Evolutionary conservation across 805 yeast genomes (phyloP), one percentile per base, ranked within the genome.

Genomic region (Nakazawaea holstii): DNA sequence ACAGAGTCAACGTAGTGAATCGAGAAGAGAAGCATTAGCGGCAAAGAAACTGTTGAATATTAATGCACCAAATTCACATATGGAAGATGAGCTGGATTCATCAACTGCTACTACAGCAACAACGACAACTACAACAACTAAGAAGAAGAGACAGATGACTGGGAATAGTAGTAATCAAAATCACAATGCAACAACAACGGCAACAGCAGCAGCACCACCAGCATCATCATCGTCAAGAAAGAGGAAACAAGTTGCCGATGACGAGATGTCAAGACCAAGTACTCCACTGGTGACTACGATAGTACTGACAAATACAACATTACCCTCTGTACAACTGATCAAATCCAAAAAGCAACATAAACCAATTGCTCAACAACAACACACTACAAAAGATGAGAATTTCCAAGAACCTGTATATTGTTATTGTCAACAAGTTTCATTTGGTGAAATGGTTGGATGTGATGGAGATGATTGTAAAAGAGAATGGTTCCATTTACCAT

Each of bases 381-480:
- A 29, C 33, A 29, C 47, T 47, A 4, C 35, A 45, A 28, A 50
- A 46, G 53, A 44, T 20, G 53, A 65, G 48, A 68, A 63, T 27
- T 65, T 61, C 41, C 73, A 72, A 20, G 97, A 91, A 59, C 96
- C 95, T 0, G 79, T 90, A 2, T 92, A 92, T 63, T 94, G 99
- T 65, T 91, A 92, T 68, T 94, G 99, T 68, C 88, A 90, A 62
- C 97, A 91, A 62, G 96, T 91, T 0, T 92, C 97, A 4, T 94
- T 87, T 61, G 99, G 99, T 15, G 98, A 94, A 60, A 94, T 94
- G 99, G 97, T 94, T 51, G 99, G 96, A 2, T 94, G 99, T 68
- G 99, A 94, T 60, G 97, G 97, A 10, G 91, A 87, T 32, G 80
- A 83, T 49, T 92, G 98, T 69, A 82, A 82, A 61, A 73, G 89